phyloP scores from a whole-genome alignment of 805 yeast genomes.

The Starmerella apis region DNA sequence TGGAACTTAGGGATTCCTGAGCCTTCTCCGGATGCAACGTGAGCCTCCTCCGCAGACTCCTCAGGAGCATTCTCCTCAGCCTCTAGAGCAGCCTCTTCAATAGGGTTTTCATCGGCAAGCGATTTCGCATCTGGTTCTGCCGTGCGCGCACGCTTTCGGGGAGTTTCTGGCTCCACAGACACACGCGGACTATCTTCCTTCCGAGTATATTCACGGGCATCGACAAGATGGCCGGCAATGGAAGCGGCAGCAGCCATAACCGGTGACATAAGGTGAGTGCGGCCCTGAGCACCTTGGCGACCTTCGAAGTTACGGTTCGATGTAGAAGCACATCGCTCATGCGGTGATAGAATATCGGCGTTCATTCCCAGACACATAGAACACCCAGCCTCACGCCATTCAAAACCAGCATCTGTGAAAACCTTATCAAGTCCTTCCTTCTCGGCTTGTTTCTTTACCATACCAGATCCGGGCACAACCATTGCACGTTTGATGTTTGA shows the following conservation, averaged over 20 bases:
- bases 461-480: conserved; percentile 96
- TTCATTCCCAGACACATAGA: conserved; percentile 99
- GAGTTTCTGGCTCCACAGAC: conserved; percentile 29
- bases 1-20: conserved; percentile 66
- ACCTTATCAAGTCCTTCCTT: conserved; percentile 86
- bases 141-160: conserved; percentile 3
- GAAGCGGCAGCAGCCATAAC: conserved; percentile 99
- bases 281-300: conserved; percentile 91
- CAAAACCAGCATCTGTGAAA: conserved; percentile 85
- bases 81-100: conserved; percentile 42
- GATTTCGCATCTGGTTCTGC: conserved; percentile 45
- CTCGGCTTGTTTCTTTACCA: conserved; percentile 89
- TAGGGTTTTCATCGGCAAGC: conserved; percentile 44
- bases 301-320: conserved; percentile 98
- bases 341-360: conserved; percentile 89
- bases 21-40: conserved; percentile 30
- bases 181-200: conserved; percentile 29
- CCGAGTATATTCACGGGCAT: conserved; percentile 65
- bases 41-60: conserved; percentile 24
- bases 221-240: conserved; percentile 78
- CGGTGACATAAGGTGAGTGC: conserved; percentile 97
- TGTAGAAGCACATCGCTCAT: conserved; percentile 97
- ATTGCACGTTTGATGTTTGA: conserved; percentile 67
- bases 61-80: conserved; percentile 32
- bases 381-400: conserved; percentile 99